Conservation (phyloP, 495 filamentous ascomycete species). For the Venustampulla echinocandica region DNA sequence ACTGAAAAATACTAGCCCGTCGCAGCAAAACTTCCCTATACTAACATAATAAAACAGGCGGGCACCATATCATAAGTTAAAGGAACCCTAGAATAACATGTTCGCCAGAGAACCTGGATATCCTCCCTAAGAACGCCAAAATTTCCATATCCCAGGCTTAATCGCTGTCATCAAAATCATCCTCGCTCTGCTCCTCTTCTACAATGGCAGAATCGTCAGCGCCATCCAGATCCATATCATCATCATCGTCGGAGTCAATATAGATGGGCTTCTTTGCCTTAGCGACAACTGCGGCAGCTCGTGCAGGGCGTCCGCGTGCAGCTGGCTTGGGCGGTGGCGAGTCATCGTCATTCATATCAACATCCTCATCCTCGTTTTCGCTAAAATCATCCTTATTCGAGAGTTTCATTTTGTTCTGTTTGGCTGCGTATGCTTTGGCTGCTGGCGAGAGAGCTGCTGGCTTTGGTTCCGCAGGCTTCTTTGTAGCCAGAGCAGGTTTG, state of each 20-base stretch:
- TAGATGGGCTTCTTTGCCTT: conserved; percentile 23
- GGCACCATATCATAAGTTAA: too few species aligned
- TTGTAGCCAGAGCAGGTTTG: conserved; percentile 23
- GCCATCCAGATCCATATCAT: conserved; percentile 36
- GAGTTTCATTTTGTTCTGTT: conserved; percentile 44
- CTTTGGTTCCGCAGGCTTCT: conserved; percentile 34
- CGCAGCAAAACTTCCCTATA: too few species aligned
- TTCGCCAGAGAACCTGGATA: too few species aligned
- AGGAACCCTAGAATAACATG: too few species aligned
- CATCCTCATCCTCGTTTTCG: conserved; percentile 37
- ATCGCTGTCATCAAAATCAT: conserved; percentile 23
- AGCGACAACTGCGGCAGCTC: conserved; percentile 27
- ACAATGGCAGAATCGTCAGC: conserved; percentile 30
- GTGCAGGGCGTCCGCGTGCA: conserved; percentile 33
- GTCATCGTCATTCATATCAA: conserved; percentile 25
- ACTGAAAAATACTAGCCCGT: too few species aligned
- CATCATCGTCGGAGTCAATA: conserved; percentile 22
- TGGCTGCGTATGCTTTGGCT: conserved; percentile 74
- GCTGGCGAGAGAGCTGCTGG: conserved; percentile 55
- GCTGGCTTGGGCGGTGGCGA: conserved; percentile 34
- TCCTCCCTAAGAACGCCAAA: too few species aligned
- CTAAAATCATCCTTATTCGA: conserved; percentile 31
- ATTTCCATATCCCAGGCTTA: too few species aligned
- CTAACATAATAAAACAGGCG: too few species aligned
- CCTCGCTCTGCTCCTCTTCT: conserved; percentile 28